These are phyloP conservation scores for Trifolium dubium DNA, from an alignment of 306 rosid genomes.

Conservation along the genomic window DNA sequence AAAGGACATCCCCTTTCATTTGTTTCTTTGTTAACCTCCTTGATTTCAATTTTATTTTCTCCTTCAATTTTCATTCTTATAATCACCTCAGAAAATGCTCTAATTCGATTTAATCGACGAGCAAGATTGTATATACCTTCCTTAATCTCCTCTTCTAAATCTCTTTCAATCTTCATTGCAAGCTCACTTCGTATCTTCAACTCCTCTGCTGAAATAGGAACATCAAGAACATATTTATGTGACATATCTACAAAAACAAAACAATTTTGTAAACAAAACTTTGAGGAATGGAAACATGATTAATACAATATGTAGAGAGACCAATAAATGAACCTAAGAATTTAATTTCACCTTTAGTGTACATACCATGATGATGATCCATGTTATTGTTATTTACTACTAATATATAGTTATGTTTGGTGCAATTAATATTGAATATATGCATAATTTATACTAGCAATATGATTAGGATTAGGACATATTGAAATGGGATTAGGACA, in stretches of 20 bases:
- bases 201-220: conserved; percentile 53
- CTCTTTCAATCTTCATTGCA: conserved; percentile 66
- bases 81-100: conserved; percentile 60
- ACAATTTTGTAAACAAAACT: neutral
- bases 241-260: conserved; percentile 42
- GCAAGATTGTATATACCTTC: conserved; percentile 68
- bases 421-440: neutral
- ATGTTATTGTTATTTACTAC: conserved; percentile 26
- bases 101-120: conserved; percentile 51
- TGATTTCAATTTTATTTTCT: conserved; percentile 59
- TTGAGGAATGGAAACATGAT: neutral
- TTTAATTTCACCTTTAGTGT: conserved; percentile 35
- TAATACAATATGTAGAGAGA: neutral
- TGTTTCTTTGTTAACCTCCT: conserved; percentile 51
- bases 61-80: conserved; percentile 72
- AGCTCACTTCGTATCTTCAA: conserved; percentile 65
- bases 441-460: conserved; percentile 34
- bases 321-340: conserved; percentile 36
- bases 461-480: conserved; percentile 55
- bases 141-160: conserved; percentile 73
- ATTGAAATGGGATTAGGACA: too few relatives aligned
- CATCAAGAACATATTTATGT: conserved; percentile 12
- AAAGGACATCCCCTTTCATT: conserved; percentile 28
- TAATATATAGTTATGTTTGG: conserved; percentile 20
- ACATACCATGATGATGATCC: conserved; percentile 49